phyloP scores from a whole-genome alignment of 495 filamentous ascomycete genomes.

The Trypethelium eluteriae region DNA sequence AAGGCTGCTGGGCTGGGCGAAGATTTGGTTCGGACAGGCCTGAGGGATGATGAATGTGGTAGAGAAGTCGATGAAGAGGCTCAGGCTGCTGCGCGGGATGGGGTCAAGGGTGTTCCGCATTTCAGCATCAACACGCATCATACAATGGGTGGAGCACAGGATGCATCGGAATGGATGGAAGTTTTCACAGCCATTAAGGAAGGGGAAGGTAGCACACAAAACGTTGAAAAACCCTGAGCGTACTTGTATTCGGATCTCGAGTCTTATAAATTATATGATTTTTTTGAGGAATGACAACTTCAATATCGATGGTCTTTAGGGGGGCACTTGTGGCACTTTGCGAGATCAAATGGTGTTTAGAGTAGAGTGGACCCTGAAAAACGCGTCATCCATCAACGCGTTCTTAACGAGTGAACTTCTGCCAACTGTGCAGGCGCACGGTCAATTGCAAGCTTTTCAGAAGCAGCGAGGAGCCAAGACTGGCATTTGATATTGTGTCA shows the following conservation, averaged over 20 bases:
- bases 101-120: constrained; percentile 66
- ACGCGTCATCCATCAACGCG: not conserved
- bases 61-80: constrained; percentile 65
- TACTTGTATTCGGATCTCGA: not conserved
- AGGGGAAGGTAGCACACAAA: not conserved
- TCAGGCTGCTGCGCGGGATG: constrained; percentile 45
- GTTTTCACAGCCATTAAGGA: constrained; percentile 36
- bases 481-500: not conserved
- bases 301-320: too few species aligned
- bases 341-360: not conserved
- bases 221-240: not conserved
- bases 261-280: not conserved
- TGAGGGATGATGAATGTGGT: constrained; percentile 57
- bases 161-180: constrained; percentile 34
- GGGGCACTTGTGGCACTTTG: not conserved
- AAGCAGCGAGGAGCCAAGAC: not conserved
- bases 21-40: constrained; percentile 52
- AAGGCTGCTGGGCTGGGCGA: constrained; percentile 56
- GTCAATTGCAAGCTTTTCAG: not conserved
- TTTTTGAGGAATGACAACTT: not conserved
- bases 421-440: not conserved
- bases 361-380: constrained; percentile 1
- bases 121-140: constrained; percentile 44
- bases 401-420: not conserved
- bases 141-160: constrained; percentile 35